Conservation (phyloP, 306 rosid genomes). For the Albizia julibrissin region DNA sequence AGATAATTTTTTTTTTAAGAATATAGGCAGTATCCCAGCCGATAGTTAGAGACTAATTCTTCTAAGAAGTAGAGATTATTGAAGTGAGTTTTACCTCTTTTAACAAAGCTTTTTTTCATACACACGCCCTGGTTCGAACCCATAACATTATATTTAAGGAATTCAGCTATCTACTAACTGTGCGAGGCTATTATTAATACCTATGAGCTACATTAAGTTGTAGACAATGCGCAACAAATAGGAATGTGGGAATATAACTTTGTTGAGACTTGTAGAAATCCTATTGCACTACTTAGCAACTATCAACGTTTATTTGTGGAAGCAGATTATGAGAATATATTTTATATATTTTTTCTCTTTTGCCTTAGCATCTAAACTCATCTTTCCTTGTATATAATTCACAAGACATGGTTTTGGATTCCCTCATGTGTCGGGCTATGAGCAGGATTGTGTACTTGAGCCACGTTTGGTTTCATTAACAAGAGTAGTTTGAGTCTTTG, state of each 20-base stretch:
- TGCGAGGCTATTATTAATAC: no score
- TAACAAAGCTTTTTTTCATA: no score
- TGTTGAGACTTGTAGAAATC: conserved; percentile 38
- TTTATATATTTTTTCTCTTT: conserved; percentile 44
- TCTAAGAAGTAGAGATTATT: no score
- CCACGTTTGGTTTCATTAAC: conserved; percentile 35
- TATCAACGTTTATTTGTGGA: conserved; percentile 39
- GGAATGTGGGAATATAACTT: conserved; percentile 49
- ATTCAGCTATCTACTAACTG: no score
- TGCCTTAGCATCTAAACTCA: conserved; percentile 57
- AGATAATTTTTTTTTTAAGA: no score
- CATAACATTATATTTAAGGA: no score
- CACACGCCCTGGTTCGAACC: no score
- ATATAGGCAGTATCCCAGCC: no score
- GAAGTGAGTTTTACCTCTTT: no score
- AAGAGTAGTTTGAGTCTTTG: not conserved
- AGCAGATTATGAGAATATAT: conserved; percentile 49
- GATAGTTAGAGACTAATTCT: no score
- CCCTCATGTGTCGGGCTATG: conserved; percentile 21
- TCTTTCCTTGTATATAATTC: conserved; percentile 45
- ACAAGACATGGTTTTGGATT: conserved; percentile 48
- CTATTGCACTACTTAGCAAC: conserved; percentile 31
- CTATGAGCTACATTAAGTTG: conserved; percentile 11
- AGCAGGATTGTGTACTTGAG: not conserved
- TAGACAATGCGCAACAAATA: conserved; percentile 19